These are phyloP conservation scores for Geotrichum reessii DNA, from an alignment of 1,139 yeast species.

Conservation along the genomic window DNA sequence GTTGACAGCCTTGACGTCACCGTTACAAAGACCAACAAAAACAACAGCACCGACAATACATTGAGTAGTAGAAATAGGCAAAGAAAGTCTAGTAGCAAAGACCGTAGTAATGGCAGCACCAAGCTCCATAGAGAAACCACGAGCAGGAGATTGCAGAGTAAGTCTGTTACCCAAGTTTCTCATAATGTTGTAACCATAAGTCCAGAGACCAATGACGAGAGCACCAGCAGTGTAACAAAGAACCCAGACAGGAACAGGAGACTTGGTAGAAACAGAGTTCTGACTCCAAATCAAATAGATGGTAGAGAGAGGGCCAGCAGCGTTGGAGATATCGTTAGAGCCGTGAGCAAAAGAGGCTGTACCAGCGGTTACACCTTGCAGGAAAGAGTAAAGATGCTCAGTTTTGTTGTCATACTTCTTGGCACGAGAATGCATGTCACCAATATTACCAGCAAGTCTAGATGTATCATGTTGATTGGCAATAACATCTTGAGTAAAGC, in stretches of 20 bases:
- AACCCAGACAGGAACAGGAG: slow-evolving; percentile 68
- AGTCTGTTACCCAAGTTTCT: slow-evolving; percentile 66
- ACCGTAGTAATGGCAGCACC: slow-evolving; percentile 76
- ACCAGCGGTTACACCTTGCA: slow-evolving; percentile 70
- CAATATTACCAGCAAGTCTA: slow-evolving; percentile 36
- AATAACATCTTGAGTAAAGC: slow-evolving; percentile 62
- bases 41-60: slow-evolving; percentile 79
- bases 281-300: slow-evolving; percentile 58
- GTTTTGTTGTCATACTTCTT: slow-evolving; percentile 66
- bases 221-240: slow-evolving; percentile 64
- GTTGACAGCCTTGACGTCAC: slow-evolving; percentile 57
- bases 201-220: slow-evolving; percentile 66
- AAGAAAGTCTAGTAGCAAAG: slow-evolving; percentile 65
- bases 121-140: slow-evolving; percentile 74
- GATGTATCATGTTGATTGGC: slow-evolving; percentile 42
- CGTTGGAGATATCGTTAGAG: slow-evolving; percentile 74
- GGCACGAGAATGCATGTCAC: slow-evolving; percentile 51
- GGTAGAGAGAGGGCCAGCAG: slow-evolving; percentile 70
- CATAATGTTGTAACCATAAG: slow-evolving; percentile 68
- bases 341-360: slow-evolving; percentile 79
- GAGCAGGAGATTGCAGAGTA: slow-evolving; percentile 70
- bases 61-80: slow-evolving; percentile 75
- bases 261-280: slow-evolving; percentile 44
- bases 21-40: slow-evolving; percentile 68
- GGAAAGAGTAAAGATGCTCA: slow-evolving; percentile 63